phyloP scores from a whole-genome alignment of 208 protist species.

The Plasmodiophora brassicae region DNA sequence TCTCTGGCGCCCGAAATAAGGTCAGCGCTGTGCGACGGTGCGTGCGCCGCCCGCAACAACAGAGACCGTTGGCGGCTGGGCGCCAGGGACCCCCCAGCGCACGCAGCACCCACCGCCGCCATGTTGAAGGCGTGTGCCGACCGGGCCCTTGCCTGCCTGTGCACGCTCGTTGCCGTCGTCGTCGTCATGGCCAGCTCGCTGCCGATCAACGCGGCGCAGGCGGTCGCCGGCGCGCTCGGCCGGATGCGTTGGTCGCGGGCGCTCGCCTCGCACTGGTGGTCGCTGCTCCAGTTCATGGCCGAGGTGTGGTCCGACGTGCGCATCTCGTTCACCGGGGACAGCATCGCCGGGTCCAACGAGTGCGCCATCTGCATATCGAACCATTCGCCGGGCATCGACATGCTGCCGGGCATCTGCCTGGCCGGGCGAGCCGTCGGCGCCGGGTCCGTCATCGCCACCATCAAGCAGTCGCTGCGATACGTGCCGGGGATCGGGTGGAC shows the following conservation, averaged over 20 bases:
- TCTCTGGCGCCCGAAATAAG: too few relatives aligned
- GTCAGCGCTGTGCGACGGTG: too few relatives aligned
- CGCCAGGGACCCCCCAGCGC: too few relatives aligned
- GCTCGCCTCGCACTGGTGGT: conserved; percentile 23
- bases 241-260: neutral
- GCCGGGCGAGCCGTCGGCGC: neutral
- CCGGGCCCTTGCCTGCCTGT: too few relatives aligned
- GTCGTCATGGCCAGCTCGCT: neutral
- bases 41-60: too few relatives aligned
- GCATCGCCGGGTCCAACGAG: neutral
- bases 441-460: neutral
- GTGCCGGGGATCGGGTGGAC: neutral
- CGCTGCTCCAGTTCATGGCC: neutral
- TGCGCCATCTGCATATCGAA: neutral
- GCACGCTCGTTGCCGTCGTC: too few relatives aligned
- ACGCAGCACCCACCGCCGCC: too few relatives aligned
- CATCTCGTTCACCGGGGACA: neutral
- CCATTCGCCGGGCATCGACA: conserved; percentile 3
- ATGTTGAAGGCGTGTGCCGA: too few relatives aligned
- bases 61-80: too few relatives aligned
- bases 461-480: neutral
- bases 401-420: neutral
- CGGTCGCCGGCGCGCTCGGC: neutral
- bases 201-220: neutral
- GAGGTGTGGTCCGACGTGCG: neutral